Evolutionary conservation across 306 rosid genomes (phyloP).

Genomic region (Begonia loranthoides): DNA sequence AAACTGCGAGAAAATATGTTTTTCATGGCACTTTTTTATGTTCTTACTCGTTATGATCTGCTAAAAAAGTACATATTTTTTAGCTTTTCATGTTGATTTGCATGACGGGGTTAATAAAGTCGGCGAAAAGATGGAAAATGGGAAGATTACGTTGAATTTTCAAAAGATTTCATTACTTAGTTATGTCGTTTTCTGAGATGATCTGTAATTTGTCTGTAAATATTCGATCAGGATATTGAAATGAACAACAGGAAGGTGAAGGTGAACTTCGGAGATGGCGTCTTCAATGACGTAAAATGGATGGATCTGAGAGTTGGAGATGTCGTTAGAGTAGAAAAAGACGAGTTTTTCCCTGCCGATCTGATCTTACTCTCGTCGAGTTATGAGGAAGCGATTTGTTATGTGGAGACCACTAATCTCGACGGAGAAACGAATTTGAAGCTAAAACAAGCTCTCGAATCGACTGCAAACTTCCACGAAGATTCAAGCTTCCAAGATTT

Average conservation of each 20-base stretch:
- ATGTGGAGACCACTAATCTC: constrained; percentile 87
- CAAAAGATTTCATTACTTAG: no score
- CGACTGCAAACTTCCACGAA: constrained; percentile 57
- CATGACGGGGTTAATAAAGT: no score
- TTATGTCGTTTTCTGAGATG: no score
- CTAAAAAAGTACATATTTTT: no score
- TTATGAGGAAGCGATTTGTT: constrained; percentile 83
- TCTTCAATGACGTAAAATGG: constrained; percentile 56
- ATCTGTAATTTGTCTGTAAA: no score
- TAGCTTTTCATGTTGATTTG: no score
- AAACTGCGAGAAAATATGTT: no score
- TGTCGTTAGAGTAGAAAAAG: constrained; percentile 78
- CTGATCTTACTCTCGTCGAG: constrained; percentile 79
- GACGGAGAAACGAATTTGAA: constrained; percentile 97
- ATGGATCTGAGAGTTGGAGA: constrained; percentile 85
- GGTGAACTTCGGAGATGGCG: constrained; percentile 47
- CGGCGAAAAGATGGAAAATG: no score
- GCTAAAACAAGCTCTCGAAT: constrained; percentile 65
- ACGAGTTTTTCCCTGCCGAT: constrained; percentile 94
- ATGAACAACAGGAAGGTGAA: constrained; percentile 78
- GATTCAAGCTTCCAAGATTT: constrained; percentile 48
- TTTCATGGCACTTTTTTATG: no score
- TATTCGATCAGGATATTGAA: constrained; percentile 56
- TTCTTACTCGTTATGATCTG: no score
- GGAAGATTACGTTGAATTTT: no score